Percentiles rank a stretch among this genome's conserved stretches.
phyloP scores from a whole-genome alignment of 441 rosid species.

The Erysimum cheiri region DNA sequence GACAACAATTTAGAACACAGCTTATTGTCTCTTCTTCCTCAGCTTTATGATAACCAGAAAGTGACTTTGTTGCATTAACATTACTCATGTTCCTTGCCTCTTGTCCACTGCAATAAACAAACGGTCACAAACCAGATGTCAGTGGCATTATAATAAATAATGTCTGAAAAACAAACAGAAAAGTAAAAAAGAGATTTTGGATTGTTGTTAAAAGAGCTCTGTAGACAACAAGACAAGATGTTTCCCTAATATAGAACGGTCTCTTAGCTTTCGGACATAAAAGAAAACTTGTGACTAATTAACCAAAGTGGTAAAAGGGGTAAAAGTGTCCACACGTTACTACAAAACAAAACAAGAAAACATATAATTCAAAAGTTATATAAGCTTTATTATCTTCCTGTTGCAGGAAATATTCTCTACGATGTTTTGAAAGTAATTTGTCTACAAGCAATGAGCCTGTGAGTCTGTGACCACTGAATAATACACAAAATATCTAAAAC shows the following conservation, averaged over 20 bases:
- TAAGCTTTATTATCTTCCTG: conserved; percentile 29
- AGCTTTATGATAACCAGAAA: conserved; percentile 51
- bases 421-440: conserved; percentile 25
- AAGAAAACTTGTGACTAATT: conserved; percentile 41
- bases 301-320: conserved; percentile 37
- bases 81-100: conserved; percentile 51
- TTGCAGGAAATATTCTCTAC: conserved; percentile 46
- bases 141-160: conserved; percentile 31
- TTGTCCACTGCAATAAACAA: conserved; percentile 58
- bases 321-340: conserved; percentile 32
- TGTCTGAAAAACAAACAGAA: conserved; percentile 23
- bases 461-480: conserved; percentile 12
- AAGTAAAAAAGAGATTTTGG: conserved; percentile 40
- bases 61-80: conserved; percentile 56
- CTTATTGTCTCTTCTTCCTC: conserved; percentile 46
- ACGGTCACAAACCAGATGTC: conserved; percentile 11
- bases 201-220: conserved; percentile 37
- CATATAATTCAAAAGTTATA: conserved; percentile 27
- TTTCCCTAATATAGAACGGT: conserved; percentile 43
- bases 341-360: conserved; percentile 26
- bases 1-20: conserved; percentile 60
- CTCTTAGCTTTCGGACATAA: conserved; percentile 42
- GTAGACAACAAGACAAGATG: conserved; percentile 44
- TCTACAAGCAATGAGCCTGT: conserved; percentile 33
- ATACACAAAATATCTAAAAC: background rate